These are phyloP conservation scores for Punica granatum DNA, from an alignment of 345 rosid genomes.

Conservation along the genomic window DNA sequence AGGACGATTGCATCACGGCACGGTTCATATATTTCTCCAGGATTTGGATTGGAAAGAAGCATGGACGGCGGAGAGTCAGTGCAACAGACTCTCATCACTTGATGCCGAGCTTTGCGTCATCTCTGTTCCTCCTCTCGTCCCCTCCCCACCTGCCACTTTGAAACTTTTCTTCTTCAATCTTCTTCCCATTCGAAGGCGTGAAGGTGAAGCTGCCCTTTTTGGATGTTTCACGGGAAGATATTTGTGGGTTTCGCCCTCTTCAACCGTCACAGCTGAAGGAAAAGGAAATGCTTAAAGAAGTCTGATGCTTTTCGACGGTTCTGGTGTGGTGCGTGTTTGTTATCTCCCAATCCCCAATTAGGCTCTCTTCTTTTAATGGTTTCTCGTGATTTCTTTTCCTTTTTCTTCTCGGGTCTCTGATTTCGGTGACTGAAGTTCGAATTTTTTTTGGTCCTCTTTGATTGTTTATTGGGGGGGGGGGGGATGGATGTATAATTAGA, in stretches of 20 bases:
- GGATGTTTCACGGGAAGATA: not conserved
- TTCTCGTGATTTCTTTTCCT: constrained; percentile 4
- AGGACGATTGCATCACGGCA: not conserved
- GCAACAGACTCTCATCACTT: not conserved
- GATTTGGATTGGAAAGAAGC: no score
- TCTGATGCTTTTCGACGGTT: constrained; percentile 3
- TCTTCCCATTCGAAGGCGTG: not conserved
- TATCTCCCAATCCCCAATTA: no score
- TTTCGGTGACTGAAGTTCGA: constrained; percentile 4
- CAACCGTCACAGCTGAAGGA: not conserved
- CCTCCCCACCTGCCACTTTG: not conserved
- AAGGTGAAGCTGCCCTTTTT: not conserved
- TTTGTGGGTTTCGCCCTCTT: constrained; percentile 2
- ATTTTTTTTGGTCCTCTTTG: not conserved
- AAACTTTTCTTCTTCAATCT: not conserved
- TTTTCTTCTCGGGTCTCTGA: not conserved
- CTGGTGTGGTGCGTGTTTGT: constrained; percentile 4
- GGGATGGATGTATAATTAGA: not conserved
- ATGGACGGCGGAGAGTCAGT: not conserved
- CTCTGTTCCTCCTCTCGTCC: not conserved
- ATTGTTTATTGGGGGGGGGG: no score
- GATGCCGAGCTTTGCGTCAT: not conserved
- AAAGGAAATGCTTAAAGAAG: not conserved
- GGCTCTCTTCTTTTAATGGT: not conserved
- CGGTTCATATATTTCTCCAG: no score